Base-by-base conservation (phyloP, 2,329 filamentous ascomycete genomes). In the Epicoccum sorghinum region DNA sequence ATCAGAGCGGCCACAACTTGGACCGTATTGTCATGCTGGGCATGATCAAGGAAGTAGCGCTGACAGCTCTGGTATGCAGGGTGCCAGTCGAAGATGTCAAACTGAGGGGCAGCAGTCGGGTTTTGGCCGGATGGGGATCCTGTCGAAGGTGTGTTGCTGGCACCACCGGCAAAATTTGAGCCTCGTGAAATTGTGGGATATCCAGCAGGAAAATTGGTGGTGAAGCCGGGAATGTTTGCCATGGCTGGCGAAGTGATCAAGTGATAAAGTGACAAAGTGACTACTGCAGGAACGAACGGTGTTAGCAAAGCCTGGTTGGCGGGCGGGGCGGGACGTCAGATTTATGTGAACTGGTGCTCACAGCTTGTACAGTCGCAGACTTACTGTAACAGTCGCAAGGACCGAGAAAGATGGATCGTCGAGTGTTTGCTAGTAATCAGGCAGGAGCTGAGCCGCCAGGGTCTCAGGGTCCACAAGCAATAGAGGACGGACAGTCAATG, bases 81-180 rank as follows among this genome's bases (percentile, higher is more conserved):
- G 73, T 96, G 90, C 95, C 95, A 98, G 57, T 92, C 89, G 72
- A 97, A 89, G 60, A 97, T 89, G 74, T 93, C 89, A 75, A 93
- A 86, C 58, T 80, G 78, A 5, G 70, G 68, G 36, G 64, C 52
- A 25, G 62, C 54, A 14, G 65, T 48, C 14, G 61, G 38, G 37
- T 58, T 64, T 41, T 59, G 64, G n/a, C 51, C 58, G 9, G 66
- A 62, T 2, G 63, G 65, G 14, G 68, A 69, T 14, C 62, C 68
- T 23, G 64, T 63, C 2, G 58, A 58, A 1, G 68, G 66, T 7
- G 62, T 65, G 14, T 64, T 61, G 49, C 59, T 64, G 24, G 56
- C 55, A 25, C 57, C 67, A 40, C 54, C 66, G 37, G 65, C 52
- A 52, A 73, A 71, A 25, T 66, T 61, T 2, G 64, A 65, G 14